These are phyloP conservation scores for Kuraishia hungarica DNA, from an alignment of 805 yeast species.

Conservation along the genomic window DNA sequence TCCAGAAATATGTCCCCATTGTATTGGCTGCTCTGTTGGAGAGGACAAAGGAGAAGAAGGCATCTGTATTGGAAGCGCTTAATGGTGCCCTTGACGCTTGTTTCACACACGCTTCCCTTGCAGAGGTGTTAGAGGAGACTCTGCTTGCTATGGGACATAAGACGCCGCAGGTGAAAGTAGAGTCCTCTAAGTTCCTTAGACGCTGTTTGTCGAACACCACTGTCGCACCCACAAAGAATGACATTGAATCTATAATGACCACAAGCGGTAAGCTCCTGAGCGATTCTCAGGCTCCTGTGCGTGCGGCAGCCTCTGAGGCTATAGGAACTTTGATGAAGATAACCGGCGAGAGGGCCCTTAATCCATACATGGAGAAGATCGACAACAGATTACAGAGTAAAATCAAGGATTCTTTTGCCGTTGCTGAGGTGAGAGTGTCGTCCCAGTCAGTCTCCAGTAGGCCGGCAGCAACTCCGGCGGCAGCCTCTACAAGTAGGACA, in stretches of 20 bases:
- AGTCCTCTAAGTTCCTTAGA: constrained; percentile 55
- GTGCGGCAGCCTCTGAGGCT: constrained; percentile 68
- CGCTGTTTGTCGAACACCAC: constrained; percentile 50
- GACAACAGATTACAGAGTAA: constrained; percentile 64
- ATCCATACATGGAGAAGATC: constrained; percentile 50
- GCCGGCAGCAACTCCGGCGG: background rate
- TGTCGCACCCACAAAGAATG: constrained; percentile 38
- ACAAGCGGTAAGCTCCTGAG: constrained; percentile 53
- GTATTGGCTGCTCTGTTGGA: constrained; percentile 63
- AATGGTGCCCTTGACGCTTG: constrained; percentile 56
- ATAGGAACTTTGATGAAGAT: constrained; percentile 79
- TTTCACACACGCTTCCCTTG: constrained; percentile 38
- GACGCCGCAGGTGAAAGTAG: constrained; percentile 75
- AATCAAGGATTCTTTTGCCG: constrained; percentile 48
- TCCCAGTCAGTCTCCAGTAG: background rate
- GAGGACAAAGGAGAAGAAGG: constrained; percentile 83
- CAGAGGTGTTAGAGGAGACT: constrained; percentile 52
- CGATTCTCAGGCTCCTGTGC: constrained; percentile 79
- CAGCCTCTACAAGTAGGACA: background rate
- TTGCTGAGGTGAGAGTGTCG: constrained; percentile 42
- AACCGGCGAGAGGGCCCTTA: constrained; percentile 66
- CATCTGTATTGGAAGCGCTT: constrained; percentile 66
- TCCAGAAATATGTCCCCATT: constrained; percentile 41
- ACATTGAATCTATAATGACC: constrained; percentile 49
- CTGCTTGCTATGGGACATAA: constrained; percentile 59